Base-by-base conservation (phyloP, 2,329 filamentous ascomycete species). In the Xylariaceae sp. region DNA sequence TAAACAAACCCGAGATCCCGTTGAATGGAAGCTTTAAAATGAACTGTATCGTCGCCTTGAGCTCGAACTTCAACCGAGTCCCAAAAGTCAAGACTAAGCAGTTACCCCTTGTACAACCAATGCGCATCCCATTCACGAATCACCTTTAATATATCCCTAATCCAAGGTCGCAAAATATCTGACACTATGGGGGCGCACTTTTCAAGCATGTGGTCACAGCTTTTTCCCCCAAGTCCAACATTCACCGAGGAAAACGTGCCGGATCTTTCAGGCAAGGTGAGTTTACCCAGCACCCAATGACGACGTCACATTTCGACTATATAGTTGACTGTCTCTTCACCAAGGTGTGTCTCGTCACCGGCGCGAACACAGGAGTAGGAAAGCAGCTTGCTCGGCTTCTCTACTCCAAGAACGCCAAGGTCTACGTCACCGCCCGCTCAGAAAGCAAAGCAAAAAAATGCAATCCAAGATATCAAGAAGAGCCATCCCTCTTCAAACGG, bases 401-500 rank as follows among this genome's bases (percentile, higher is more conserved):
- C 19, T 76, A 73, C 58, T 56, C 61, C 21, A 67, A 70, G 37
- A 68, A 72, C 54, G 76, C 70, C 32, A 74, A 69, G 44, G 72
- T 78, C 40, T 78, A 75, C 58, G 56, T 77, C 15, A 69, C 70
- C 7, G 72, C 69, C 1, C 72, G 76, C 18, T 71, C 70, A 1
- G 63, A 70, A 47, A 62, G 65, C 2, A 76, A 74, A 56, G 69
- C 70, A 0, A 55, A 59, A n/a, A 5, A 58, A 54, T 2, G 72
- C 73, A 1, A 77, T 78, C 47, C 48, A 59, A 5, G 61, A 66
- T 8, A 74, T 78, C 57, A 65, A 70, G 48, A 44, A 53, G 9
- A 21, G 55, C 3, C 32, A 30, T 12, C 52, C 15, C 37, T 55
- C 2, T 55, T 57, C 36, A 18, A 52, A 42, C 9, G 72, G 73